Base-by-base conservation (phyloP, 1,139 yeast genomes). In the Saccharomyces hybrid region DNA sequence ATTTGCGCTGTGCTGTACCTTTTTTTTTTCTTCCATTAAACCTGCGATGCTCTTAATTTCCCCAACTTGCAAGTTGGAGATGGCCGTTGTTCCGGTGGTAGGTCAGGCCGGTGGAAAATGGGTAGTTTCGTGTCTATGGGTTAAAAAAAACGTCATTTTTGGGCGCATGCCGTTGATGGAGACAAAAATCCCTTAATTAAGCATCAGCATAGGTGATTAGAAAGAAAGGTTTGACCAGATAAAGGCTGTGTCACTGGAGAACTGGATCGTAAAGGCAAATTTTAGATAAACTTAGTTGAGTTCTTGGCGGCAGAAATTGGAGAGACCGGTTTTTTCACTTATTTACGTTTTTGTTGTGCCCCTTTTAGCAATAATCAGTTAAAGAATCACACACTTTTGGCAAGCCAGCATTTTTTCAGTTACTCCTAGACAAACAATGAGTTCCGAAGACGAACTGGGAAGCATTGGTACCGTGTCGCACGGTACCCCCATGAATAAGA, bases 401-500 rank as follows among this genome's bases (percentile, higher is more conserved):
- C 23, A 19, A 19, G 23, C 23, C 23, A 19, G 23, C 23, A 19
- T 19, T 19, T 19, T 19, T 19, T 19, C 23, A 19, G 23, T 19
- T 19, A 19, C 23, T 19, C 23, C 23, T 19, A 19, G 23, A 19
- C 44, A 9, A 9, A 11, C 44, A 19, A 38, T 38, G 44, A 38
- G 44, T n/a, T 38, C 44, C 11, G 44, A 25, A 34, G 50, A 19
- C 47, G 25, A 38, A 59, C 55, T 56, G 50, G 52, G 50, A 54
- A 52, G 46, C n/a, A 38, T 38, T 6, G 44, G 44, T 19, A 38
- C 44, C 6, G 44, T 38, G 25, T 38, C n/a, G 11, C 44, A 9
- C 44, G 44, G 44, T 5, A 38, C 8, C 8, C n/a, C n/a, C 26
- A 38, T 38, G 11, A 9, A 38, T 6, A 66, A 63, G 53, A 48